phyloP scores from a whole-genome alignment of 352 stramenopile species.

The Elongisporangium undulatum region DNA sequence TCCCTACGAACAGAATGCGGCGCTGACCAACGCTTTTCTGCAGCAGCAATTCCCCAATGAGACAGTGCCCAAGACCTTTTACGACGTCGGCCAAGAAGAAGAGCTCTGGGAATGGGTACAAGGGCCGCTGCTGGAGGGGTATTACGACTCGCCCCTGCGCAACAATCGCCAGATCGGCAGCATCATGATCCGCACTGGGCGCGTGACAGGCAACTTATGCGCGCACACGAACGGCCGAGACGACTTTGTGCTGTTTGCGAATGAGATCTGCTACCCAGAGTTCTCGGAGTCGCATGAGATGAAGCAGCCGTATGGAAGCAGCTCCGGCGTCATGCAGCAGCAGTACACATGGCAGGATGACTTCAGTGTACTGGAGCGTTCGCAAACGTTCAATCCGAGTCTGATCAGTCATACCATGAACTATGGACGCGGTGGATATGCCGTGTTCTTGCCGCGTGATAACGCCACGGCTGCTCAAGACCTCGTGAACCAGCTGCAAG shows the following conservation, averaged over 20 bases:
- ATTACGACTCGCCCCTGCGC: slow-evolving; percentile 58
- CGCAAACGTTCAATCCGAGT: slow-evolving; percentile 66
- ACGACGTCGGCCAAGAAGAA: slow-evolving; percentile 52
- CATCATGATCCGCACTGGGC: slow-evolving; percentile 55
- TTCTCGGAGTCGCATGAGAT: slow-evolving; percentile 38
- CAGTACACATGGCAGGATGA: slow-evolving; percentile 42
- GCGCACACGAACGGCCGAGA: slow-evolving; percentile 27
- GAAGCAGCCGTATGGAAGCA: slow-evolving; percentile 38
- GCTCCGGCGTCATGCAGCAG: slow-evolving; percentile 11
- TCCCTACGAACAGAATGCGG: slow-evolving; percentile 68
- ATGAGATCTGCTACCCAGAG: slow-evolving; percentile 70
- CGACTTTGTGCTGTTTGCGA: slow-evolving; percentile 67
- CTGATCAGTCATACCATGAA: slow-evolving; percentile 65
- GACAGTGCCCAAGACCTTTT: slow-evolving; percentile 56
- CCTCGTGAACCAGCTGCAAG: slow-evolving; percentile 42
- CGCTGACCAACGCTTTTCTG: slow-evolving; percentile 53
- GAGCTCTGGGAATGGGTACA: slow-evolving; percentile 76
- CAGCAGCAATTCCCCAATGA: slow-evolving; percentile 62
- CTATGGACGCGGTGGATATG: slow-evolving; percentile 70
- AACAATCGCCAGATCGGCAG: slow-evolving; percentile 64
- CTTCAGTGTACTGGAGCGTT: slow-evolving; percentile 42
- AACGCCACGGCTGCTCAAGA: slow-evolving; percentile 46
- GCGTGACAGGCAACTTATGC: slow-evolving; percentile 51
- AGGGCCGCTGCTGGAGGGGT: slow-evolving; percentile 61
- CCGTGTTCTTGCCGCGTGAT: slow-evolving; percentile 66